Percentiles rank a stretch among this genome's conserved stretches.
Conservation (phyloP, 257 asterid genomes). For the Solanum peruvianum region DNA sequence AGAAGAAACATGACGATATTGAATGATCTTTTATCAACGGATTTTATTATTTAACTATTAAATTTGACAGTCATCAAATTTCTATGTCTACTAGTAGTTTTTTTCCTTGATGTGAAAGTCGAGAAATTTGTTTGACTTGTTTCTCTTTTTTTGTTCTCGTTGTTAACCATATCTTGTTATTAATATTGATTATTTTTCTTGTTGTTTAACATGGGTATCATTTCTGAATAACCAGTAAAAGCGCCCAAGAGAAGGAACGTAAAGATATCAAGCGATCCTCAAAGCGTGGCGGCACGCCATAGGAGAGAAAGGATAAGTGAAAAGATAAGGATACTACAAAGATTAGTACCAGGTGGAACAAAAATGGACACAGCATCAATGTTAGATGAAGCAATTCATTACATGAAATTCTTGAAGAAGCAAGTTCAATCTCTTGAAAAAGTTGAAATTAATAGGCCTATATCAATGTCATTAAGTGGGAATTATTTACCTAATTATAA, state of each 20-base stretch:
- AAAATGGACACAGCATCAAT: conserved; percentile 97
- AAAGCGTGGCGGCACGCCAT: conserved; percentile 93
- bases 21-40: no score
- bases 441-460: conserved; percentile 45
- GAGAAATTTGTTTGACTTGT: no score
- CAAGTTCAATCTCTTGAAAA: conserved; percentile 71
- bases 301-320: conserved; percentile 87
- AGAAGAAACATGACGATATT: no score
- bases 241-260: conserved; percentile 85
- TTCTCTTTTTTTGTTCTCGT: no score
- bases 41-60: no score
- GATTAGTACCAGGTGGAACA: conserved; percentile 96
- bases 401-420: conserved; percentile 72
- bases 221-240: conserved; percentile 27
- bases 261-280: conserved; percentile 87
- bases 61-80: background rate
- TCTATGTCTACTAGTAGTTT: background rate
- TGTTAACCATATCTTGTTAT: no score
- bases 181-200: no score
- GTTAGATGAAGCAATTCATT: conserved; percentile 91
- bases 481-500: conserved; percentile 12
- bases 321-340: conserved; percentile 67
- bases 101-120: background rate
- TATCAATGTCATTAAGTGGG: conserved; percentile 43
- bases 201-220: background rate